Base-by-base conservation (phyloP, 1,139 yeast species). In the Kodamaea arcana region DNA sequence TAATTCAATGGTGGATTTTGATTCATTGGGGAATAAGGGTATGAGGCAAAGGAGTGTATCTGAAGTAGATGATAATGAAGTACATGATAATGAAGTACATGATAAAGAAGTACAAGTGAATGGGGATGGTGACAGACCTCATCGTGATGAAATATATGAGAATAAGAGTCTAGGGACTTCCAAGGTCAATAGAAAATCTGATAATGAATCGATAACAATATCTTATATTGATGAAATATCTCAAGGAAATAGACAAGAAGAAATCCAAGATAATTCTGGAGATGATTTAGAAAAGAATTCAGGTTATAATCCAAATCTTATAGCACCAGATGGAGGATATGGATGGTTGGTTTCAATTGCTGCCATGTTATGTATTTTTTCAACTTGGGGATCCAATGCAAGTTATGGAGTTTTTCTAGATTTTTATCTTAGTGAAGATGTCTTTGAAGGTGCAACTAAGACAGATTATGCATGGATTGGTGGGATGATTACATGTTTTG, bases 381-480 rank as follows among this genome's bases (percentile, higher is more conserved):
- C 77, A 21, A 75, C 88, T 1, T 84, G 94, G 94, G 94, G 94
- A 15, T 65, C 80, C 30, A 81, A 80, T 50, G 75, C 84, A 4
- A 73, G 78, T 1, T 84, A 71, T 49, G 90, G 92, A 33, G 82
- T 84, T 4, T 82, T 77, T 46, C 57, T 84, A 25, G 70, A 76
- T 24, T 78, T 64, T 48, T 84, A 80, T 50, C 50, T 78, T 15
- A 52, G 62, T 13, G 21, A 41, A 11, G 54, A 71, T 31, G 57
- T 64, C 2, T 81, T 80, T 43, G 69, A 74, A 0, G 84, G 78
- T 1, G 83, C 86, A 0, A 60, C 77, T 0, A 58, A 65, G 37
- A 69, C 71, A 43, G 84, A 80, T 41, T 83, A 65, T 58, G 88
- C 92, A 0, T 60, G 81, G 39, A 73, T 83, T 40, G 87, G 90